Conservation (phyloP, 257 asterid species). For the Vinca minor region DNA sequence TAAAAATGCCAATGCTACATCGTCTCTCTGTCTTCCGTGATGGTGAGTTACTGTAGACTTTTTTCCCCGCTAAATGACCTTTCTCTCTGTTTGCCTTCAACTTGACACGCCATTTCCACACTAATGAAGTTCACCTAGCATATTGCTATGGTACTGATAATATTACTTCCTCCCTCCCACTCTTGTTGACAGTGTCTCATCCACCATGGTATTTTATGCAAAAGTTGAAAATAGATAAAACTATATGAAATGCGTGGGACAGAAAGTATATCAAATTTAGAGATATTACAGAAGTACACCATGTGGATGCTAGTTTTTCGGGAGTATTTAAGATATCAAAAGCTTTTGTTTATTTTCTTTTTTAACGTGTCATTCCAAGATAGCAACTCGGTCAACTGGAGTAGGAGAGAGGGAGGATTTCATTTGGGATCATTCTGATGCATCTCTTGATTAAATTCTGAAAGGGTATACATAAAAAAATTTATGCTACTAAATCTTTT, state of each 20-base stretch:
- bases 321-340: neutral
- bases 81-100: neutral
- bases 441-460: neutral
- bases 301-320: neutral
- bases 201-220: neutral
- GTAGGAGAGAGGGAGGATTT: neutral
- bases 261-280: neutral
- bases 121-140: too few species aligned
- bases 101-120: neutral
- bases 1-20: slow-evolving; percentile 89
- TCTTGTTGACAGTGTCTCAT: neutral
- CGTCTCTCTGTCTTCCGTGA: slow-evolving; percentile 98
- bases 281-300: too few species aligned
- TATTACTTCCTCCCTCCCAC: neutral
- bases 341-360: slow-evolving; percentile 1
- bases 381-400: neutral
- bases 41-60: too few species aligned
- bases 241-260: neutral
- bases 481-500: neutral
- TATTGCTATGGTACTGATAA: neutral
- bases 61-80: neutral
- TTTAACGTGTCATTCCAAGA: neutral
- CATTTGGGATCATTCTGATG: neutral
- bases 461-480: neutral
- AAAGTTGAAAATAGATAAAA: neutral